Evolutionary conservation across 2,329 filamentous ascomycete species (phyloP), one percentile per base, ranked within the genome.

Genomic region (Stemphylium lycopersici): DNA sequence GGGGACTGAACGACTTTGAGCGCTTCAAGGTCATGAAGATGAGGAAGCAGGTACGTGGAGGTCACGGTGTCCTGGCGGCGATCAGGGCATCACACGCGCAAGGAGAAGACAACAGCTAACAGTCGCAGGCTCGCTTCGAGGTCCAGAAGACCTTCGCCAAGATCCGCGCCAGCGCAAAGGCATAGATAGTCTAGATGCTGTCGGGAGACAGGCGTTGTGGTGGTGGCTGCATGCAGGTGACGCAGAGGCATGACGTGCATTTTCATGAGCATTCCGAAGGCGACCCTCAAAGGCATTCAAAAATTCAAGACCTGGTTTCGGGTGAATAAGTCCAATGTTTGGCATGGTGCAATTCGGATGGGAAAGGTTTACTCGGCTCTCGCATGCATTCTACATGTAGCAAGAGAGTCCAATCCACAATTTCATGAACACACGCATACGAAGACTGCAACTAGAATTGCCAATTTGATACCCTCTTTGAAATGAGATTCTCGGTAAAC

Each of bases 1-100:
- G 89, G 84, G 87, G 87, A 76, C 85, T 99, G 70, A 96, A 89
- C 82, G 95, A 99, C 87, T 99, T 99, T 79, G 95, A 99, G 86
- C 90, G 95, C 81, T 99, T 98, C 91, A 97, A 99, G 90, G 95
- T 98, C 75, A 86, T 98, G 87, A 89, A 93, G 82, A 86, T 98
- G 83, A 96, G 93, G 90, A 99, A 99, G 89, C 93, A 97, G 89
- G 91, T 93, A 78, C 69, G 85, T 83, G 53, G 47, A 29, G 8
- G 6, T 36, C 22, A 16, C 12, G 13, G 32, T 20, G 32, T 42
- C 10, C 31, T 20, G 32, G 24, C 24, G 22, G 20, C 12, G 20
- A n/a, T 13, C 29, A 29, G 22, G 31, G 40, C 39, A 24, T 12
- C 16, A 22, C 18, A 44, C 53, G 46, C 32, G 47, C 41, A 34